These are phyloP conservation scores for Pythium myriotylum DNA, from an alignment of 352 stramenopile species.

Conservation along the genomic window DNA sequence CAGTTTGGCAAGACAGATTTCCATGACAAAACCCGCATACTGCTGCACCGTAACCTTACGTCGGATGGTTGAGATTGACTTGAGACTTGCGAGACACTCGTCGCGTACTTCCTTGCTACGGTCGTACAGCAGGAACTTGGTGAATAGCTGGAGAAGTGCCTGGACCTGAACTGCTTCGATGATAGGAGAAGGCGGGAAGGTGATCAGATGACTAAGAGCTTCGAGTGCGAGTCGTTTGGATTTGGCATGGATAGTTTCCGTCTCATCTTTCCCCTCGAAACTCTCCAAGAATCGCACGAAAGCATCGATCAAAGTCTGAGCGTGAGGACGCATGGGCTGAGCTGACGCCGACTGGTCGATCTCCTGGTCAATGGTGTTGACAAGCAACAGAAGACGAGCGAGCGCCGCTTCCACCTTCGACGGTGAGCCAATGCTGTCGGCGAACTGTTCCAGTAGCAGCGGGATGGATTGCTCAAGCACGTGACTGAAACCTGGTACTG, in stretches of 20 bases:
- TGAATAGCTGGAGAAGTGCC: conserved; percentile 76
- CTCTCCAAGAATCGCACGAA: conserved; percentile 58
- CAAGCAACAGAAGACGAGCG: conserved; percentile 62
- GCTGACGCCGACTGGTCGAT: conserved; percentile 73
- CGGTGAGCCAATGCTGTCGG: conserved; percentile 43
- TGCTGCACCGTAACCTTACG: conserved; percentile 49
- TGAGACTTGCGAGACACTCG: conserved; percentile 69
- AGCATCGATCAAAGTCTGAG: conserved; percentile 54
- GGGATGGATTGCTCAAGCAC: conserved; percentile 68
- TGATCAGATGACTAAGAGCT: conserved; percentile 73
- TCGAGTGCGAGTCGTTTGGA: conserved; percentile 69
- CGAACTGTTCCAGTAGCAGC: conserved; percentile 67
- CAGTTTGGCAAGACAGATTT: conserved; percentile 72
- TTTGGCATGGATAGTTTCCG: conserved; percentile 35
- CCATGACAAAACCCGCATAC: conserved; percentile 74
- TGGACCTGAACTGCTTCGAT: conserved; percentile 65
- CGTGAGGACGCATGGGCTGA: conserved; percentile 79
- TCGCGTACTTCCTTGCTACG: conserved; percentile 57
- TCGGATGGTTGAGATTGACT: conserved; percentile 73
- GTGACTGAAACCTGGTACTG: conserved; percentile 62
- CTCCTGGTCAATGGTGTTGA: conserved; percentile 84
- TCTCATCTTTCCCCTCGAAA: conserved; percentile 25
- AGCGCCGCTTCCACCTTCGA: conserved; percentile 75
- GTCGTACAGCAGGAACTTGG: conserved; percentile 68
- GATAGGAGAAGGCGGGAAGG: conserved; percentile 78